A percentile compares a stretch with the other conserved stretches of the same genome.
Conservation (phyloP, 257 asterid genomes). For the Solanum boliviense region DNA sequence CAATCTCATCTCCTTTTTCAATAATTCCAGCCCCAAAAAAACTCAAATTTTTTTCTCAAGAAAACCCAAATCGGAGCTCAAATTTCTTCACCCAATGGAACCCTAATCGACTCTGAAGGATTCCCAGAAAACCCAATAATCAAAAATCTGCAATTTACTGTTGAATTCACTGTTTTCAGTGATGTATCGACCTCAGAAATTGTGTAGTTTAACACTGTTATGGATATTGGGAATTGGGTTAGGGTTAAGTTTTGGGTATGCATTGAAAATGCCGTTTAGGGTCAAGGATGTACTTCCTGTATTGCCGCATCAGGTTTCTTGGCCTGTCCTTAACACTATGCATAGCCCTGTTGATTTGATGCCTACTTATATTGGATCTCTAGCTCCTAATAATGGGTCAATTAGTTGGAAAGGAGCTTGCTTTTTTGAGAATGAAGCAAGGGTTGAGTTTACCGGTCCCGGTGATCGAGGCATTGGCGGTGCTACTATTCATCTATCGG, state of each 20-base stretch:
- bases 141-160: not conserved
- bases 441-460: slow-evolving; percentile 44
- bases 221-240: slow-evolving; percentile 5
- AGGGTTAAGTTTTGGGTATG: slow-evolving; percentile 49
- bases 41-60: not conserved
- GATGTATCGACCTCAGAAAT: not conserved
- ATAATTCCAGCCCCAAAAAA: not conserved
- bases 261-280: slow-evolving; percentile 68
- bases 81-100: not conserved
- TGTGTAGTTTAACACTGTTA: not conserved
- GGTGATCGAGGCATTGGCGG: slow-evolving; percentile 91
- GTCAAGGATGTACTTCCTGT: slow-evolving; percentile 83
- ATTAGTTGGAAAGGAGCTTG: slow-evolving; percentile 91
- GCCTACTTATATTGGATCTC: slow-evolving; percentile 81
- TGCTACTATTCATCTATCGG: slow-evolving; percentile 66
- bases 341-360: slow-evolving; percentile 88
- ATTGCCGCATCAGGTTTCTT: slow-evolving; percentile 77
- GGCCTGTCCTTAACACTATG: slow-evolving; percentile 78
- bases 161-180: not conserved
- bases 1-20: not conserved
- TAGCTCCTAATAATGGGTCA: slow-evolving; percentile 79
- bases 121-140: not conserved
- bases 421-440: slow-evolving; percentile 62
- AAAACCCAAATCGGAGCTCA: not conserved
- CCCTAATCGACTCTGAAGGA: not conserved